Evolutionary conservation across 495 filamentous ascomycete species (phyloP).

Genomic region (Neurospora sp.): DNA sequence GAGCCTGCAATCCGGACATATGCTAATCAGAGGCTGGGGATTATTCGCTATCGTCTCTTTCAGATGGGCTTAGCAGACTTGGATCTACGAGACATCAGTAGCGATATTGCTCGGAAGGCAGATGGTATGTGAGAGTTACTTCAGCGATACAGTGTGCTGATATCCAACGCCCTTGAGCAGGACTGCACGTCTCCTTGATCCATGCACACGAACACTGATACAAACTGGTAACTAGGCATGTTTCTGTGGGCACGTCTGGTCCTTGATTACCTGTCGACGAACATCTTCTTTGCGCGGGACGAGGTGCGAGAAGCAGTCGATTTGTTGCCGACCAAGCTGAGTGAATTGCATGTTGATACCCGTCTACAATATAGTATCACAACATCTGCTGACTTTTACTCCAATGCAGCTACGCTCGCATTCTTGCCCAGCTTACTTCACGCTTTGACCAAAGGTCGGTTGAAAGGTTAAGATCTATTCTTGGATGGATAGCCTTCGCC

Average conservation of each 20-base stretch:
- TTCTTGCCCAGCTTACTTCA: slow-evolving; percentile 12
- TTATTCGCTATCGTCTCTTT: slow-evolving; percentile 5
- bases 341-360: slow-evolving; percentile 15
- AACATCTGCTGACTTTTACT: neutral
- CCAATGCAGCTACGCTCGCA: slow-evolving; percentile 13
- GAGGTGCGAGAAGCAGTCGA: slow-evolving; percentile 17
- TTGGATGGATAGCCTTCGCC: slow-evolving; percentile 26
- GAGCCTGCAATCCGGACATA: slow-evolving; percentile 13
- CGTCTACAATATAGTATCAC: neutral
- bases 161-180: neutral
- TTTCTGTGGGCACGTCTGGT: slow-evolving; percentile 26
- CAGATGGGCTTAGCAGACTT: slow-evolving; percentile 9
- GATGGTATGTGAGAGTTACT: slow-evolving; percentile 10
- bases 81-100: slow-evolving; percentile 6
- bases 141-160: neutral
- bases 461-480: slow-evolving; percentile 11
- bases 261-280: slow-evolving; percentile 18
- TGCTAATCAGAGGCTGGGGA: slow-evolving; percentile 7
- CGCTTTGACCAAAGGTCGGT: slow-evolving; percentile 17
- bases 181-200: neutral
- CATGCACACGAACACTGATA: slow-evolving; percentile 1
- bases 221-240: slow-evolving; percentile 15
- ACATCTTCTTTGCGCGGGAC: slow-evolving; percentile 14
- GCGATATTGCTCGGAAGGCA: slow-evolving; percentile 9
- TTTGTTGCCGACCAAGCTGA: slow-evolving; percentile 12